Evolutionary conservation across 495 filamentous ascomycete genomes (phyloP), one percentile per base, ranked within the genome.

Genomic region (Pyronema omphalodes): DNA sequence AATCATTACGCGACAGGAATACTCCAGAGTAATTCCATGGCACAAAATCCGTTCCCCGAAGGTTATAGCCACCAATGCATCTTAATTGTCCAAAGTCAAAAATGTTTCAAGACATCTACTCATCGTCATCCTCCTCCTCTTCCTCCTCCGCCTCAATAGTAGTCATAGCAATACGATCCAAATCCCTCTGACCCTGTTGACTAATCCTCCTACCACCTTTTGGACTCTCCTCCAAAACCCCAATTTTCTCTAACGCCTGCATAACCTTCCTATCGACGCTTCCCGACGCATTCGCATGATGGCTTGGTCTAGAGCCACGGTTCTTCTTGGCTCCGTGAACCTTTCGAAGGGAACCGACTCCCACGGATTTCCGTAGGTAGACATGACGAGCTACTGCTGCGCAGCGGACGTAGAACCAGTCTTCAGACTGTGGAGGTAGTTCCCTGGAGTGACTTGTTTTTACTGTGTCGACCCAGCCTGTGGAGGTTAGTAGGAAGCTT

Each of bases 341-440:
- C 72, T 89, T 89, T 57, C 73, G 70, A 60, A 94, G 76, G 63
- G 87, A 84, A 68, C 85, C 84, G 57, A 98, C 88, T 76, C 89
- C 91, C 67, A 98, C 88, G 66, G 88, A 94, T 78, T 96, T 96
- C 71, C 91, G 81, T 70, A 98, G 79, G 77, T 98, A 98, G 76
- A 98, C 79, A 74, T 98, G 91, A 67, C 91, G 89, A 63, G 91
- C 91, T 69, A 95, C 80, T 63, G 88, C 76, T 62, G 91, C 91
- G 68, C 88, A 86, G 68, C 91, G 89, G 71, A 94, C 77, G 82
- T 96, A 98, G 82, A 85, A 96, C 88, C 88, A 94, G 76, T 95
- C 88, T 65, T 84, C 81, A 67, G 83, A 83, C 79, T 93, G 89
- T 66, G 89, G 89, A 64, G 89, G 89, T 60, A 96, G 84, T 75